Base-by-base conservation (phyloP, 352 stramenopile species). In the Globisporangium rhizosaccharum region DNA sequence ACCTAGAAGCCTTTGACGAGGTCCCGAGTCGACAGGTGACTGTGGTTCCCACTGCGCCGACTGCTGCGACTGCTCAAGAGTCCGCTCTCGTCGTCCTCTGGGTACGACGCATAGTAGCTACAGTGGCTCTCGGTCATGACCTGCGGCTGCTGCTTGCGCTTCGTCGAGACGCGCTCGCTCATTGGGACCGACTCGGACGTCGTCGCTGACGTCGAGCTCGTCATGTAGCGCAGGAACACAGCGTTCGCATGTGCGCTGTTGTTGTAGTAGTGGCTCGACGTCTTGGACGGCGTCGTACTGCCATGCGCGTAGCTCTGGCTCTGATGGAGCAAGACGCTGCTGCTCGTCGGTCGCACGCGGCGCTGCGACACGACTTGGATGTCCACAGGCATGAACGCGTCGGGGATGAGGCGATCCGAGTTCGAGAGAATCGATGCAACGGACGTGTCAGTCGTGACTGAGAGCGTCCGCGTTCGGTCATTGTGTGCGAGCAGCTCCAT, bases 311-410 rank as follows among this genome's bases (percentile, higher is more conserved):
- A 61, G 47, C 62, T 57, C 53, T 71, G 61, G n/a, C 28, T 54
- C 28, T 25, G 28, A 0, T 17, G 7, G 17, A 52, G 33, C 42
- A 64, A 44, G 6, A 59, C 4, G 25, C 58, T 37, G 14, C 33
- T 65, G 68, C 51, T 67, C 54, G 45, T 62, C n/a, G 54, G 53
- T 5, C 68, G 59, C 53, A 76, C 71, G 20, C 76, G 70, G 2
- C 73, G 67, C 53, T 84, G 75, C 20, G 74, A 83, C 42, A 87
- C 45, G 49, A 87, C 74, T n/a, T 87, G 74, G 48, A 87, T 87
- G 70, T 87, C 77, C 39, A 80, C 72, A 20, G 77, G 73, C 73
- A 73, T 46, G 51, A 73, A 87, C 47, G 69, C 75, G 26, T 87
- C 77, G 17, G 77, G 77, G 51, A 87, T 76, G n/a, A 87, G 71